Percentiles rank a stretch among this genome's conserved stretches.
Conservation (phyloP, 768 basidiomycete genomes). For the Russula dissimulans region DNA sequence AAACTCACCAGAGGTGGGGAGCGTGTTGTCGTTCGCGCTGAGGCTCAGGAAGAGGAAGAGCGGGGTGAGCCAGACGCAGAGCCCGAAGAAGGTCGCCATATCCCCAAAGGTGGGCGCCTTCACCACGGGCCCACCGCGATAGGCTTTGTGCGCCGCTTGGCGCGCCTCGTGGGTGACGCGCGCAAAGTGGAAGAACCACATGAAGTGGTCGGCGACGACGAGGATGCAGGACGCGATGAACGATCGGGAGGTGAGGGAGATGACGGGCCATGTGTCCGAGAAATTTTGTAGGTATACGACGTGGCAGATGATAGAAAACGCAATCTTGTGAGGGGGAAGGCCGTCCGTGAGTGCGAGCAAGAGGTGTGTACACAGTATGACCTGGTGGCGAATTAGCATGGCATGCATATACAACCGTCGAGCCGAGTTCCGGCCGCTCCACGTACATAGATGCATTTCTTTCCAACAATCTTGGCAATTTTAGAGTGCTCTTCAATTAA, state of each 20-base stretch:
- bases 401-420: background rate
- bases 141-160: constrained; percentile 32
- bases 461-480: constrained; percentile 71
- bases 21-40: constrained; percentile 93
- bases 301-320: constrained; percentile 80
- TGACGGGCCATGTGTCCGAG: constrained; percentile 81
- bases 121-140: constrained; percentile 33
- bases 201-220: constrained; percentile 85
- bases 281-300: constrained; percentile 90
- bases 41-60: constrained; percentile 92
- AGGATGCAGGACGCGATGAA: constrained; percentile 82
- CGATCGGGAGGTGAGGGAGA: constrained; percentile 74
- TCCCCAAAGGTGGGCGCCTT: constrained; percentile 43
- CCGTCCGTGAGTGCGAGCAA: constrained; percentile 72
- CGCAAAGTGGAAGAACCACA: constrained; percentile 96
- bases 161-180: constrained; percentile 55
- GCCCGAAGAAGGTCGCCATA: constrained; percentile 74
- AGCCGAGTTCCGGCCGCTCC: too few species aligned
- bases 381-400: constrained; percentile 34
- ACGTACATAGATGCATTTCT: constrained; percentile 82
- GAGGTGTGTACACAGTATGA: constrained; percentile 67
- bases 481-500: constrained; percentile 90
- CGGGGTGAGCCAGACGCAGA: constrained; percentile 85
- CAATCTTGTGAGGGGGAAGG: constrained; percentile 63
- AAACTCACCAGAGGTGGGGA: constrained; percentile 44